phyloP scores from a whole-genome alignment of 768 basidiomycete species.

The Mycena galericulata region DNA sequence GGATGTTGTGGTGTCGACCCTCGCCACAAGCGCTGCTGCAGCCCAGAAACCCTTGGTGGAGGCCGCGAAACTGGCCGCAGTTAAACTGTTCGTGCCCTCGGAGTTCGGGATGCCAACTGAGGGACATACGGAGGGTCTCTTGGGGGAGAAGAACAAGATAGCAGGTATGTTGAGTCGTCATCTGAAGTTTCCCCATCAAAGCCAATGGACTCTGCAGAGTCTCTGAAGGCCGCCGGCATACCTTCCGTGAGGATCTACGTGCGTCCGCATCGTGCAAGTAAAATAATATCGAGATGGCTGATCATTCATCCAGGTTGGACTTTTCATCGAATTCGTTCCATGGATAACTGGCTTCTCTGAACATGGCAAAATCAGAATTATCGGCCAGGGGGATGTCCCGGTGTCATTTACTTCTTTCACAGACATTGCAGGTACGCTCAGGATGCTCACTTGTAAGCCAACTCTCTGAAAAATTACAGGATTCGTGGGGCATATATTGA shows the following conservation, averaged over 20 bases:
- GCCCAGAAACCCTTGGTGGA: not conserved
- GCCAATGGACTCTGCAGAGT: slow-evolving; percentile 32
- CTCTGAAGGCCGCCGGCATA: slow-evolving; percentile 44
- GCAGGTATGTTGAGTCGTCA: not conserved
- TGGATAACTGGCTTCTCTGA: slow-evolving; percentile 43
- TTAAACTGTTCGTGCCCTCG: not conserved
- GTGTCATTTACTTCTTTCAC: slow-evolving; percentile 46
- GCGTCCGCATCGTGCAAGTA: slow-evolving; percentile 21
- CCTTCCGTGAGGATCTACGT: slow-evolving; percentile 48
- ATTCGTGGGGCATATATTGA: slow-evolving; percentile 51
- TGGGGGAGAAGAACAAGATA: not conserved
- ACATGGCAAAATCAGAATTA: slow-evolving; percentile 44
- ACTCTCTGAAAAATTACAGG: slow-evolving; percentile 35
- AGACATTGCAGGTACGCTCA: slow-evolving; percentile 47
- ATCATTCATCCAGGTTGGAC: slow-evolving; percentile 43
- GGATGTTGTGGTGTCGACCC: not conserved
- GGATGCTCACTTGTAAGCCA: not conserved
- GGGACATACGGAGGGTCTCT: not conserved
- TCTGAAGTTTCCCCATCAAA: too few species aligned
- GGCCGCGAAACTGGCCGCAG: not conserved
- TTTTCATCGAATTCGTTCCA: slow-evolving; percentile 46
- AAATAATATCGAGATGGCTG: not conserved
- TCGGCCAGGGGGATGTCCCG: slow-evolving; percentile 44
- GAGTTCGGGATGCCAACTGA: not conserved
- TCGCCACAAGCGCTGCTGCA: not conserved